Evolutionary conservation across 2,329 filamentous ascomycete species (phyloP), one percentile per base, ranked within the genome.

Genomic region (Aspergillus japonicus): DNA sequence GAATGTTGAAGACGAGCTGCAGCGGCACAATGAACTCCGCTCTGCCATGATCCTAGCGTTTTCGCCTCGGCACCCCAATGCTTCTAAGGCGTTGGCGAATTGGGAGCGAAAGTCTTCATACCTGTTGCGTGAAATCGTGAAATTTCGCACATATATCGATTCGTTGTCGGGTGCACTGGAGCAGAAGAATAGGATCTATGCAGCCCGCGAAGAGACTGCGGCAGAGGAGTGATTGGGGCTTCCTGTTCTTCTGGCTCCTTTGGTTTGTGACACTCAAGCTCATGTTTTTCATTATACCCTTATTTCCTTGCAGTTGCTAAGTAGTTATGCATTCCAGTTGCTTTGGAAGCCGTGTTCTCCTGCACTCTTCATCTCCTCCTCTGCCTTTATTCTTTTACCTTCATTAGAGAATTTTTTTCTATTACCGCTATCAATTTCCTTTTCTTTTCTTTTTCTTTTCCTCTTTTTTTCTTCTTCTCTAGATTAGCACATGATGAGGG

Each of bases 81-180:
- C 88, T 16, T 81, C 81, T 63, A 93, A 90, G 76, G 92, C 94
- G 16, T 94, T 98, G 90, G 84, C 88, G 21, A 99, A 99, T 76
- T 99, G 95, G 94, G 93, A 99, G 80, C 88, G 90, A 71, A 98
- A 98, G 80, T 96, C 91, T 58, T 89, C 91, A 31, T 96, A 98
- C 73, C 80, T 99, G 47, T 82, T 98, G 12, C 84, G 91, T 39
- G 95, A 99, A 79, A 97, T 96, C 74, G 92, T 98, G 75, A 98
- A 98, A 77, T 98, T 96, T 78, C 84, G 89, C 61, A 98, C 93
- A 0, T 99, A 98, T 71, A 93, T 97, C 66, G 95, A 98, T 74
- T 88, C 87, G 35, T 79, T 99, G 54, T 83, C 87, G 59, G 85
- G 86, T 42, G 93, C 93, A 0, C 86, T 90, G 67, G 78, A 73